Base-by-base conservation (phyloP, 2,329 filamentous ascomycete genomes). In the Talaromyces sp. region DNA sequence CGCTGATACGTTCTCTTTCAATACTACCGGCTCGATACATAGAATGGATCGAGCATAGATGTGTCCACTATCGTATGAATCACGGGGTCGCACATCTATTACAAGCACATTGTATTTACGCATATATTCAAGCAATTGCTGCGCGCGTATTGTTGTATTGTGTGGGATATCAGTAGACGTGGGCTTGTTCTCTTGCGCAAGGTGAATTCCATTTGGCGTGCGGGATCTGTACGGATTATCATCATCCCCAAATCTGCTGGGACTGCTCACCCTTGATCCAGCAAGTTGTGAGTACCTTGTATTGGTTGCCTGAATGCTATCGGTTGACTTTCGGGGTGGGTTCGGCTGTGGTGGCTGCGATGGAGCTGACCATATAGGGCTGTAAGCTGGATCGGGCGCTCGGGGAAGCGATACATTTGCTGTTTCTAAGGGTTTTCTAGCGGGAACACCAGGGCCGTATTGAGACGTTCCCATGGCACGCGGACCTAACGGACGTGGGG, bases 1-100 rank as follows among this genome's bases (percentile, higher is more conserved):
- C 1, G 86, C 87, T 17, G 87, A 89, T 70, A 87, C 83, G 37
- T 86, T 89, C 52, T 89, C 86, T 63, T 91, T 86, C 57, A 92
- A 77, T 10, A 89, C 85, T 52, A 96, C 86, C 27, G 93, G 92
- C 72, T 99, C 95, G 67, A 99, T 86, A 76, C 95, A 99, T 52
- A 99, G 92, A 45, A 93, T 91, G 6, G 87, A 89, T 64, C 89
- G 89, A 6, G 90, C 88, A 81, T 90, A 90, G 68, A 99, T 93
- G 74, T 99, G 95, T 0, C 95, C 95, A 57, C 89, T 85, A 70
- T 98, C 92, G 73, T 91, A 99, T 9, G 90, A 86, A 62, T 90
- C 87, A 31, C 95, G 88, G 64, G 86, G 82, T 45, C 95, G 89
- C 49, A 97, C 87, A 76, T 99, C 95, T 69, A 99, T 92, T 27